Conservation (phyloP, 805 yeast genomes). For the Barnettozyma populi region DNA sequence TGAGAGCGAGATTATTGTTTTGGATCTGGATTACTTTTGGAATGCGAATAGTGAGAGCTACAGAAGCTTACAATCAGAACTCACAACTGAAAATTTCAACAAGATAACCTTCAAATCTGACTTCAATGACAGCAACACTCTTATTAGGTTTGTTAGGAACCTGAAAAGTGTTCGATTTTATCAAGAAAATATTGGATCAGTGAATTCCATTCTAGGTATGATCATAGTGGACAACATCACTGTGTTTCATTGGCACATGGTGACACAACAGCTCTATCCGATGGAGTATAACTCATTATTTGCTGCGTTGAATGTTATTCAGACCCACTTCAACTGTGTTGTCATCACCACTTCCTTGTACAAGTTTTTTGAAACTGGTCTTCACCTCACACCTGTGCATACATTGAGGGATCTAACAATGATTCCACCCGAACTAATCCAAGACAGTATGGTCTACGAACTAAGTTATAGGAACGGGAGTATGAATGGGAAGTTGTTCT, state of each 20-base stretch:
- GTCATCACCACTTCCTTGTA: conserved; percentile 1
- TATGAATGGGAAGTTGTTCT: not conserved
- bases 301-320: not conserved
- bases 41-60: not conserved
- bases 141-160: not conserved
- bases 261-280: not conserved
- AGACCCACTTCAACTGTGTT: not conserved
- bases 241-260: conserved; percentile 4
- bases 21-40: conserved; percentile 14
- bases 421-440: not conserved
- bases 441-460: not conserved
- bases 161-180: not conserved
- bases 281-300: conserved; percentile 6
- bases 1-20: not conserved
- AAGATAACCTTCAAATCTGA: not conserved
- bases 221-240: conserved; percentile 7
- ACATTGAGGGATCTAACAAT: conserved; percentile 1
- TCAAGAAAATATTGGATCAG: not conserved
- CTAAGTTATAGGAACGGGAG: not conserved
- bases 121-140: not conserved
- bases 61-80: not conserved
- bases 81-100: not conserved
- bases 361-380: conserved; percentile 7
- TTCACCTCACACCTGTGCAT: conserved; percentile 34
- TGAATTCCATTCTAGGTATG: not conserved